Evolutionary conservation across 2,329 filamentous ascomycete genomes (phyloP).

Genomic region (Cladobotryum mycophilum): DNA sequence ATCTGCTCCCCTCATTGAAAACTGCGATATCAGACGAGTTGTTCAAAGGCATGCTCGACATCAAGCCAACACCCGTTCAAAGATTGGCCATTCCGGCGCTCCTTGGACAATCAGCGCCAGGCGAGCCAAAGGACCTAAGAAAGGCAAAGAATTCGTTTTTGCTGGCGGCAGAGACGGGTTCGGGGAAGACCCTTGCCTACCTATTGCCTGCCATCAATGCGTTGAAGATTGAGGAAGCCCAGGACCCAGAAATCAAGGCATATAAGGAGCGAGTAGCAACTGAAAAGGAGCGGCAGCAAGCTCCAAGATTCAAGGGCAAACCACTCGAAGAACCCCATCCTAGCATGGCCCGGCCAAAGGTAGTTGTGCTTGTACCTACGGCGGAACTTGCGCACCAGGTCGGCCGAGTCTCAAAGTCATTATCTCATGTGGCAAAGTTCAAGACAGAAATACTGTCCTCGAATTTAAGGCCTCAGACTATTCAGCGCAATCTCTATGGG

Average conservation of each 20-base stretch:
- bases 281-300: constrained; percentile 50
- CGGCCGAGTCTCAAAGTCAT: constrained; percentile 67
- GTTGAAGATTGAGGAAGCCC: constrained; percentile 67
- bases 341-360: constrained; percentile 71
- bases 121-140: constrained; percentile 25
- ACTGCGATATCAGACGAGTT: constrained; percentile 67
- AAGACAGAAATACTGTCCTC: constrained; percentile 78
- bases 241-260: constrained; percentile 52
- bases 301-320: constrained; percentile 50
- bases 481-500: constrained; percentile 78
- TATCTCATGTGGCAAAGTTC: constrained; percentile 83
- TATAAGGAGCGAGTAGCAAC: constrained; percentile 50
- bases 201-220: constrained; percentile 78
- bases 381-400: constrained; percentile 90
- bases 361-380: constrained; percentile 83
- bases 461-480: constrained; percentile 66
- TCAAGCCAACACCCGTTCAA: constrained; percentile 84
- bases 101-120: constrained; percentile 46
- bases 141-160: constrained; percentile 54
- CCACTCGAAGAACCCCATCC: constrained; percentile 64
- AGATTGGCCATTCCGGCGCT: constrained; percentile 80
- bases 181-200: constrained; percentile 93
- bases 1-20: constrained; percentile 64
- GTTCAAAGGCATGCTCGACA: constrained; percentile 65
- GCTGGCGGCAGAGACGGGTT: constrained; percentile 91